Percentiles rank a stretch among this genome's conserved stretches.
Evolutionary conservation across 2,329 filamentous ascomycete species (phyloP).

Genomic region (Botrytis paeoniae): DNA sequence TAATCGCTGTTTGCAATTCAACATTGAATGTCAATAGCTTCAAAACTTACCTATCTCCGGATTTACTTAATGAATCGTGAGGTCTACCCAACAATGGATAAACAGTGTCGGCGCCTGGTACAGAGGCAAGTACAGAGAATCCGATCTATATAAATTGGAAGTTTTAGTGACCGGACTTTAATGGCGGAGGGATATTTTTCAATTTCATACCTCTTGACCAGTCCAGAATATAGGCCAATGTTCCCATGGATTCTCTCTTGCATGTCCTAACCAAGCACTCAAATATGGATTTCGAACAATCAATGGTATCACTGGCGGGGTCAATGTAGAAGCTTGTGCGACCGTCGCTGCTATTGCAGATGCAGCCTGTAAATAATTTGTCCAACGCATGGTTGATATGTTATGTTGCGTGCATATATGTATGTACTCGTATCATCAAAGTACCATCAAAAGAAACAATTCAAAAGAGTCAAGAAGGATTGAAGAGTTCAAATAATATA

Average conservation of each 20-base stretch:
- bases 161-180: slow-evolving; percentile 10
- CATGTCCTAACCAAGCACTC: slow-evolving; percentile 61
- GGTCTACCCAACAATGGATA: slow-evolving; percentile 65
- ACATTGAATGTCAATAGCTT: not conserved
- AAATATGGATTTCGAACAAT: slow-evolving; percentile 59
- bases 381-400: slow-evolving; percentile 33
- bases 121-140: slow-evolving; percentile 59
- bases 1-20: not conserved
- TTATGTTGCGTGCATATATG: slow-evolving; percentile 3
- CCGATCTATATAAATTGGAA: slow-evolving; percentile 46
- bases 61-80: slow-evolving; percentile 55
- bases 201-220: slow-evolving; percentile 54
- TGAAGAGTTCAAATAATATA: not conserved
- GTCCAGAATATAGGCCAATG: slow-evolving; percentile 87
- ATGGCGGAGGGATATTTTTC: not conserved
- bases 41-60: slow-evolving; percentile 38
- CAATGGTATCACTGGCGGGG: slow-evolving; percentile 55
- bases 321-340: slow-evolving; percentile 50
- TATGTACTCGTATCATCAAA: slow-evolving; percentile 3
- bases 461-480: not conserved
- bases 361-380: slow-evolving; percentile 32
- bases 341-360: slow-evolving; percentile 30
- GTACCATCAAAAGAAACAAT: not conserved
- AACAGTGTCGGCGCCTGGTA: slow-evolving; percentile 56
- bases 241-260: slow-evolving; percentile 72